Evolutionary conservation across 176 grass and related monocot species (phyloP).

Genomic region (Calamus simplicifolius): DNA sequence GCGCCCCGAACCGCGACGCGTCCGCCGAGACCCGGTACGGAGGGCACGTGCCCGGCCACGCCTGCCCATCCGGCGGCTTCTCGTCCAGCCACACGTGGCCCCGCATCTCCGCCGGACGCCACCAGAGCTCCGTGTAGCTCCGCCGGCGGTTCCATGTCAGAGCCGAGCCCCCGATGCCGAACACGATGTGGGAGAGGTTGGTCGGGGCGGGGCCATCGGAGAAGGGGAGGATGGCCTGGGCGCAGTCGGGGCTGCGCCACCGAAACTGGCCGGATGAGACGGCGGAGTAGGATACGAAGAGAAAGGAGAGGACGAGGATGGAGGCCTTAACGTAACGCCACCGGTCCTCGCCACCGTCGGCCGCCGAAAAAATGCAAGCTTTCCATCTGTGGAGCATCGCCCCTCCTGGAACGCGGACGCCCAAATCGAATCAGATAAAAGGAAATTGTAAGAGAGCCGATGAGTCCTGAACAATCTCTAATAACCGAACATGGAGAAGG

Average conservation of each 20-base stretch:
- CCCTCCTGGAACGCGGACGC: background rate
- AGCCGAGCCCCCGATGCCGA: conserved; percentile 72
- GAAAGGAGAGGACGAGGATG: conserved; percentile 40
- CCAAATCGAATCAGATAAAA: too few species aligned
- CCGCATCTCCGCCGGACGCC: conserved; percentile 45
- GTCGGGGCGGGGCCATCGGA: conserved; percentile 5
- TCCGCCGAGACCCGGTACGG: conserved; percentile 66
- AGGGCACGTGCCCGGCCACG: conserved; percentile 51
- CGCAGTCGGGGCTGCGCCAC: conserved; percentile 33
- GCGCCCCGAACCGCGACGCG: conserved; percentile 65
- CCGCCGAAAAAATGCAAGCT: background rate
- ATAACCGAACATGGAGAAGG: too few species aligned
- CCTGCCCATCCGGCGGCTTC: conserved; percentile 14
- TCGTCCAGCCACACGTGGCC: conserved; percentile 92
- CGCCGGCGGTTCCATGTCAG: conserved; percentile 53
- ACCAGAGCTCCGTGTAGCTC: conserved; percentile 79
- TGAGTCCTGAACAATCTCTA: too few species aligned
- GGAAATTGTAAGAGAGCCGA: too few species aligned
- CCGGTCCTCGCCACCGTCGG: conserved; percentile 20
- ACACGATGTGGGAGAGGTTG: conserved; percentile 70
- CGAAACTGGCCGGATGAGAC: conserved; percentile 37
- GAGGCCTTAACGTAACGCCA: conserved; percentile 38
- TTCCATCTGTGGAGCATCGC: conserved; percentile 40
- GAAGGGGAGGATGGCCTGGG: conserved; percentile 2
- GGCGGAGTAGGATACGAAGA: conserved; percentile 49